Evolutionary conservation across 371 early-diverging fungal species (phyloP).

Genomic region (Mycotypha africana): DNA sequence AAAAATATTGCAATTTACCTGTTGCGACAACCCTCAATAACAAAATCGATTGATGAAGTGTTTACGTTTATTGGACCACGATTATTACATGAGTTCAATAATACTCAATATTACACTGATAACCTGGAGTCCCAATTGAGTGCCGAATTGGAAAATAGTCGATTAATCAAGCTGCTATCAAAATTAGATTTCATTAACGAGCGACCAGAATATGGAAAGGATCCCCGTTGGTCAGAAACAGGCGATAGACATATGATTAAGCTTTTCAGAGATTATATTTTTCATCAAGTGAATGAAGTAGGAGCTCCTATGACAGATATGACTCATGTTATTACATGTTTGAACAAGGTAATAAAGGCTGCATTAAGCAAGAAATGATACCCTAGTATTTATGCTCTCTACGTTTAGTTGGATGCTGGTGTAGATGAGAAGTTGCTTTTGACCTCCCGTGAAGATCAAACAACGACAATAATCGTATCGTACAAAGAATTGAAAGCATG

Average conservation of each 20-base stretch:
- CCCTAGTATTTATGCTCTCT: not conserved
- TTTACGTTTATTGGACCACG: slow-evolving; percentile 78
- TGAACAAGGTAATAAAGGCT: slow-evolving; percentile 77
- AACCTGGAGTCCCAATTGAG: slow-evolving; percentile 70
- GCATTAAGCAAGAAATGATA: not conserved
- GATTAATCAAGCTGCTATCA: slow-evolving; percentile 74
- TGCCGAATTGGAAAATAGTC: slow-evolving; percentile 85
- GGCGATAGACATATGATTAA: slow-evolving; percentile 94
- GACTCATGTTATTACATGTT: slow-evolving; percentile 87
- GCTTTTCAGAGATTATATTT: slow-evolving; percentile 94
- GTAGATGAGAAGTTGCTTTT: slow-evolving; percentile 87
- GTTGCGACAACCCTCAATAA: slow-evolving; percentile 67
- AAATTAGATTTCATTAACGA: slow-evolving; percentile 94
- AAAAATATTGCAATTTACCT: slow-evolving; percentile 79
- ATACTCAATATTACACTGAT: slow-evolving; percentile 71
- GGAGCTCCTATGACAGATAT: slow-evolving; percentile 86
- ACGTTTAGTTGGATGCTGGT: slow-evolving; percentile 83
- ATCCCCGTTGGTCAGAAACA: slow-evolving; percentile 93
- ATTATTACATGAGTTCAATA: slow-evolving; percentile 70
- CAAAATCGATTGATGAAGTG: slow-evolving; percentile 81
- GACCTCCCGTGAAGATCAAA: slow-evolving; percentile 89
- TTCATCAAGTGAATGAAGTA: slow-evolving; percentile 90
- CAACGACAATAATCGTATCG: slow-evolving; percentile 89
- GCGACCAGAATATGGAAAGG: slow-evolving; percentile 87
- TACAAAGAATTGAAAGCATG: slow-evolving; percentile 90